Evolutionary conservation across 2,329 filamentous ascomycete species (phyloP), one percentile per base, ranked within the genome.

Genomic region (Botrytis fragariae): DNA sequence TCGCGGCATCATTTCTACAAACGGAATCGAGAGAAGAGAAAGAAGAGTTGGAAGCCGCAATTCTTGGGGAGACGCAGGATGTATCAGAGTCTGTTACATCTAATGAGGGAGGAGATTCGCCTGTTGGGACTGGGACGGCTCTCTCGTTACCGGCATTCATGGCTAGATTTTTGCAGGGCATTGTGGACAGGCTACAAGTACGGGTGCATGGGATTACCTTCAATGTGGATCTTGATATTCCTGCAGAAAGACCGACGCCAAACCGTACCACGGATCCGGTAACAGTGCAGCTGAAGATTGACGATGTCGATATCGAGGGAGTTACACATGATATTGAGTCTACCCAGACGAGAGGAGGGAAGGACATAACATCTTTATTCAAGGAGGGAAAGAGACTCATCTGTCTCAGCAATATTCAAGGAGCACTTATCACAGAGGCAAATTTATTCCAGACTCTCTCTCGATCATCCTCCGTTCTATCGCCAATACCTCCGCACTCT

Each of bases 1-100:
- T 96, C 22, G 92, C 93, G 22, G 88, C 92, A 79, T 95, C 92
- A 0, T 95, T 95, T 79, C 84, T 95, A n/a, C 86, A 92, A 76
- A 88, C 91, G 2, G 90, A 94, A 79, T 89, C 92, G 20, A 83
- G 84, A 8, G 85, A 88, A 67, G 91, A 94, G 78, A 90, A 88
- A 76, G 86, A 85, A 73, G 87, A 91, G 79, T 84, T 95, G 37
- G 91, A 94, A 80, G 88, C 91, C 67, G 91, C 91, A 14, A 82
- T 95, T 25, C 85, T 87, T 32, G 87, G 89, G 1, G 89, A 92
- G 79, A 87, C 87, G 0, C 86, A 89, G 72, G 87, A 90, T 73
- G 81, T 92, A 59, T 87, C 87, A 57, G 87, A 90, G 32, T 92
- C 91, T 1, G 81, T 89, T 29, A 78, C 86, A 12, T 85, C 86